Percentiles rank a stretch among this genome's conserved stretches.
phyloP scores from a whole-genome alignment of 352 stramenopile species.

The Phytophthora aleatoria region DNA sequence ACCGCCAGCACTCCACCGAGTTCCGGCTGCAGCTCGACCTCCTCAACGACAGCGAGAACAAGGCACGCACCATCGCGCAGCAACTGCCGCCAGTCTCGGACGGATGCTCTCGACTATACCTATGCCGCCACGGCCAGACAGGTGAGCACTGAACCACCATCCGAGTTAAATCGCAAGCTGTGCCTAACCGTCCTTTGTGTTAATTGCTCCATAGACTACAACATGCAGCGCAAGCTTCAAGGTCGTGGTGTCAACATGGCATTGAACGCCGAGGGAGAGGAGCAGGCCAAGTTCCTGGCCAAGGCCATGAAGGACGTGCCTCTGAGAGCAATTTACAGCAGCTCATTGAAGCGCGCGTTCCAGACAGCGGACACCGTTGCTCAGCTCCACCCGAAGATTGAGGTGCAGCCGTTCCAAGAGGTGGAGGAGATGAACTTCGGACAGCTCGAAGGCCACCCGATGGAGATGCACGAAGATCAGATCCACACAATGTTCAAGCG shows the following conservation, averaged over 20 bases:
- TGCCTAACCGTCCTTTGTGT: not conserved
- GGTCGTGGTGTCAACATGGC: constrained; percentile 78
- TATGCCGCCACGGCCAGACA: constrained; percentile 83
- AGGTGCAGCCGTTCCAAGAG: constrained; percentile 63
- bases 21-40: constrained; percentile 35
- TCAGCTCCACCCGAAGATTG: constrained; percentile 56
- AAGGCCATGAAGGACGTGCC: constrained; percentile 72
- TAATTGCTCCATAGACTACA: constrained; percentile 53
- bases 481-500: constrained; percentile 66
- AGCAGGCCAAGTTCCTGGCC: constrained; percentile 65
- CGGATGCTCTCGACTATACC: constrained; percentile 64
- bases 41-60: constrained; percentile 12
- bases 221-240: constrained; percentile 74
- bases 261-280: constrained; percentile 62
- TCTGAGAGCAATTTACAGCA: constrained; percentile 73
- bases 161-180: not conserved
- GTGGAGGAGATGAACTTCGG: constrained; percentile 89
- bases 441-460: constrained; percentile 66
- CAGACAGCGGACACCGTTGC: constrained; percentile 62
- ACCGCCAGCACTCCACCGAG: constrained; percentile 23
- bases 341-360: constrained; percentile 49
- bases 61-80: constrained; percentile 37
- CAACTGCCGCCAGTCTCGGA: constrained; percentile 62
- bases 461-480: constrained; percentile 53
- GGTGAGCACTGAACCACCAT: constrained; percentile 17